A percentile compares a stretch with the other conserved stretches of the same genome.
Conservation (phyloP, 2,329 filamentous ascomycete genomes). For the Endoconidiophora polonica region DNA sequence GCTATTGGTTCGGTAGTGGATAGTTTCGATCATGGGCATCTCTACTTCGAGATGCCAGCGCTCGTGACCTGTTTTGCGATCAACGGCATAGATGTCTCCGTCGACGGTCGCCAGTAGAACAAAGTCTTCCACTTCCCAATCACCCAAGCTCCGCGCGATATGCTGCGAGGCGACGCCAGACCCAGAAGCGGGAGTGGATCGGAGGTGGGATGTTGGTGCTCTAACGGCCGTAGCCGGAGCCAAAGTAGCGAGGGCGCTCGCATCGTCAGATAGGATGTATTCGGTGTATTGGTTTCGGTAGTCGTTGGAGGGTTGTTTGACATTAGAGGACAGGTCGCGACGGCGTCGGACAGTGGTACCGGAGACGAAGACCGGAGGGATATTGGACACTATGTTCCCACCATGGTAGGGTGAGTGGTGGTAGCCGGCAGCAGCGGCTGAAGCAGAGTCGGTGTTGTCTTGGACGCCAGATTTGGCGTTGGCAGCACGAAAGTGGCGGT, state of each 20-base stretch:
- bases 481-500: neutral
- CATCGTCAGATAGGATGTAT: constrained; percentile 41
- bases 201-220: constrained; percentile 61
- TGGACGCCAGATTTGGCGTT: neutral
- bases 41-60: constrained; percentile 77
- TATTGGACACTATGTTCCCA: constrained; percentile 4
- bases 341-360: constrained; percentile 5
- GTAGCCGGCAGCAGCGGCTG: constrained; percentile 13
- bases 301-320: constrained; percentile 20
- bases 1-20: constrained; percentile 56
- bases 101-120: constrained; percentile 99
- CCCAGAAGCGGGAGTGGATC: constrained; percentile 38
- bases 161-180: constrained; percentile 66
- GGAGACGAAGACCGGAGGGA: constrained; percentile 5
- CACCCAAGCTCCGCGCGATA: constrained; percentile 90
- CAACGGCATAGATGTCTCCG: constrained; percentile 82
- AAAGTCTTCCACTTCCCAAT: constrained; percentile 99
- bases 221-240: constrained; percentile 91
- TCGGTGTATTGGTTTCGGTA: constrained; percentile 20
- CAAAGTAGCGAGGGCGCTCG: constrained; percentile 93
- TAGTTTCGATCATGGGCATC: constrained; percentile 79
- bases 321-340: constrained; percentile 13
- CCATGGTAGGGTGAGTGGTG: constrained; percentile 1
- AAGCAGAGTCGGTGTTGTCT: neutral
- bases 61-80: constrained; percentile 68